These are phyloP conservation scores for Pythium monospermum DNA, from an alignment of 352 stramenopile genomes.

Conservation along the genomic window DNA sequence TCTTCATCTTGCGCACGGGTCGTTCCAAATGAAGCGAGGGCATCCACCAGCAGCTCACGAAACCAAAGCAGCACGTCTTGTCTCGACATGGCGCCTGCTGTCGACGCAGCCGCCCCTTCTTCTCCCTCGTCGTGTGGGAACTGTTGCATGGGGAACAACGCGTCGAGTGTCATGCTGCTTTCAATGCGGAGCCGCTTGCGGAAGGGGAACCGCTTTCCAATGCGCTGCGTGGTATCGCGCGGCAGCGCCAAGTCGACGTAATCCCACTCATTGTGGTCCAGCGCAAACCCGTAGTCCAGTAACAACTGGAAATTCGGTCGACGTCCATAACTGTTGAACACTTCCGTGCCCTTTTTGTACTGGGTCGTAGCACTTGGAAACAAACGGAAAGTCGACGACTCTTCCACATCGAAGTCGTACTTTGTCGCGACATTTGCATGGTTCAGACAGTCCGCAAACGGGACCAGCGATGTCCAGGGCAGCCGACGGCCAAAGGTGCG, in stretches of 20 bases:
- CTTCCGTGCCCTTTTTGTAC: slow-evolving; percentile 61
- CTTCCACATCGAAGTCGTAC: slow-evolving; percentile 74
- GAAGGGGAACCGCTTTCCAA: slow-evolving; percentile 39
- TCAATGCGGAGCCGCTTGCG: slow-evolving; percentile 48
- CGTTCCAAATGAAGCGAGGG: slow-evolving; percentile 17
- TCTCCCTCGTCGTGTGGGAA: slow-evolving; percentile 1
- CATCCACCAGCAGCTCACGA: slow-evolving; percentile 1
- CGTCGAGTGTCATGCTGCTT: slow-evolving; percentile 36
- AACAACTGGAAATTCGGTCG: slow-evolving; percentile 85
- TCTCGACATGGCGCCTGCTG: slow-evolving; percentile 1
- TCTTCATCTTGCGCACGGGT: slow-evolving; percentile 25
- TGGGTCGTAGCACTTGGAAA: slow-evolving; percentile 54
- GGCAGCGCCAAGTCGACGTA: slow-evolving; percentile 57
- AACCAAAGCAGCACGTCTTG: slow-evolving; percentile 21
- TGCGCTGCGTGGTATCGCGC: slow-evolving; percentile 23
- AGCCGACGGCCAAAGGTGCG: slow-evolving; percentile 88
- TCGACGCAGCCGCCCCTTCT: not conserved
- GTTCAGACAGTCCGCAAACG: slow-evolving; percentile 91
- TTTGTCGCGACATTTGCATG: slow-evolving; percentile 88
- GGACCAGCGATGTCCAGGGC: slow-evolving; percentile 88
- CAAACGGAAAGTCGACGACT: slow-evolving; percentile 55
- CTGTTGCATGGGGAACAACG: slow-evolving; percentile 33
- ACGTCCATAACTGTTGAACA: slow-evolving; percentile 91
- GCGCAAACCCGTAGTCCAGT: slow-evolving; percentile 91
- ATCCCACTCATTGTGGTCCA: slow-evolving; percentile 89